Percentiles rank a stretch among this genome's conserved stretches.
phyloP scores from a whole-genome alignment of 2,329 filamentous ascomycete genomes.

The Pestalotiopsis sp. region DNA sequence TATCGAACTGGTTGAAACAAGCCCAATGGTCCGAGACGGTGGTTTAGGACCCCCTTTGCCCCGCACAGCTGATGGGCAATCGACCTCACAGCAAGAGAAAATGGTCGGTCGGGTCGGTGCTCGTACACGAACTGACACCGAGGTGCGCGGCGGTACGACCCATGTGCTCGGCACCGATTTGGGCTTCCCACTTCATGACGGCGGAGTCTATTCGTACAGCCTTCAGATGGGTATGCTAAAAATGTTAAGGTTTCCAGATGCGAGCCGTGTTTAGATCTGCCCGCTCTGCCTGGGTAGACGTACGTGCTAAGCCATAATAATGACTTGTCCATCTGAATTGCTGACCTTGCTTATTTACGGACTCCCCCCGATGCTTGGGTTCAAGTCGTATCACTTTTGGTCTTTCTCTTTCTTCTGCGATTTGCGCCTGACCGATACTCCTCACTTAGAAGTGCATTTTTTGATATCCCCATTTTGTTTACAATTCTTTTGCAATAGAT shows the following conservation, averaged over 20 bases:
- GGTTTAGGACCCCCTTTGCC: background rate
- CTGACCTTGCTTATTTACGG: background rate
- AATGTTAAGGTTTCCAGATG: conserved; percentile 6
- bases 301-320: background rate
- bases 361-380: background rate
- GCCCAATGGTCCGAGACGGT: background rate
- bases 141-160: background rate
- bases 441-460: background rate
- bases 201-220: background rate
- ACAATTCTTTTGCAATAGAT: background rate
- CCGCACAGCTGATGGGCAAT: background rate
- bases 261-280: background rate
- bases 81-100: background rate
- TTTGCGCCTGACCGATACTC: background rate
- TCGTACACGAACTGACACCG: background rate
- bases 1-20: background rate
- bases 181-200: background rate
- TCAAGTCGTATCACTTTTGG: background rate
- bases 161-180: conserved; percentile 1
- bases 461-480: background rate
- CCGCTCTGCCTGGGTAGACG: background rate
- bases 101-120: background rate
- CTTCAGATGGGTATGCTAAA: background rate
- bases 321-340: background rate
- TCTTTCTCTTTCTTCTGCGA: background rate